Conservation (phyloP, 2,329 filamentous ascomycete species). For the Calonectria leucothoes region DNA sequence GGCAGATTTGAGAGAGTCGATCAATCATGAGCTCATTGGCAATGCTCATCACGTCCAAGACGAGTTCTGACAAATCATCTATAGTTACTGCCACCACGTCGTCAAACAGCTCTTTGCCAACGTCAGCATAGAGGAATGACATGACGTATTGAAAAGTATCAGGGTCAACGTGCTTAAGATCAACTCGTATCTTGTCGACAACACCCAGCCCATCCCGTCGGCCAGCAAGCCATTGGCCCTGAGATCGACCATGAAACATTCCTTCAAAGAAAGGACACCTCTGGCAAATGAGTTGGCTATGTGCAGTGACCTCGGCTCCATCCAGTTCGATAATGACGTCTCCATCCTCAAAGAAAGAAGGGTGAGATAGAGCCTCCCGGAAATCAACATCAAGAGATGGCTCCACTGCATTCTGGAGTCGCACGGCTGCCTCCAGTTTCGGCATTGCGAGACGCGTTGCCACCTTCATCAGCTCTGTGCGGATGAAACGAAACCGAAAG, state of each 20-base stretch:
- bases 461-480: constrained; percentile 89
- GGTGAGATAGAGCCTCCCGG: constrained; percentile 74
- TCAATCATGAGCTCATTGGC: constrained; percentile 98
- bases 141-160: constrained; percentile 83
- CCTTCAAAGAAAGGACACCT: constrained; percentile 94
- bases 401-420: constrained; percentile 76
- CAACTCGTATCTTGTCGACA: constrained; percentile 70
- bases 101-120: constrained; percentile 84
- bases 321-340: constrained; percentile 85
- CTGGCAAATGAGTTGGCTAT: constrained; percentile 83
- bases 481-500: constrained; percentile 81
- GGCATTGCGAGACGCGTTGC: constrained; percentile 77
- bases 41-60: constrained; percentile 89
- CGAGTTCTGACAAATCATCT: constrained; percentile 88
- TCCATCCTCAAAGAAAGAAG: constrained; percentile 79
- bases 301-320: constrained; percentile 76
- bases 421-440: constrained; percentile 80
- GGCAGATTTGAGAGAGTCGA: constrained; percentile 88
- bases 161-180: constrained; percentile 83
- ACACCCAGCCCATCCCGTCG: constrained; percentile 62
- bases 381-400: constrained; percentile 77
- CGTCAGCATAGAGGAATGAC: constrained; percentile 85
- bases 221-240: constrained; percentile 83
- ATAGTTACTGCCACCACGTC: constrained; percentile 76
- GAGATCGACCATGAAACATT: constrained; percentile 88